Conservation (phyloP, 768 basidiomycete species). For the Boletus fagicola region DNA sequence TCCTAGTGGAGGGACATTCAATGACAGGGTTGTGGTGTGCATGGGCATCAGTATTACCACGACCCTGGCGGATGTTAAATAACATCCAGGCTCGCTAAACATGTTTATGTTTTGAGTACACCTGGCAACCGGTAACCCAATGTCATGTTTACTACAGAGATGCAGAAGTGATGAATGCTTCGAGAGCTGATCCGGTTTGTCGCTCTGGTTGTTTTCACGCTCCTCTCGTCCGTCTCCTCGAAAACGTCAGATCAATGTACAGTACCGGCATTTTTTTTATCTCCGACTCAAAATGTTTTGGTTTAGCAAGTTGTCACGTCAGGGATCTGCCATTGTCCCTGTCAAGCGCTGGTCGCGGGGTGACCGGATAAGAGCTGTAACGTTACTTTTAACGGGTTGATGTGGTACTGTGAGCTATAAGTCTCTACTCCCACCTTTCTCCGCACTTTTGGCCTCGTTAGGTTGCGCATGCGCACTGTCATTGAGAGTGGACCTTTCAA, state of each 20-base stretch:
- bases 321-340: not conserved
- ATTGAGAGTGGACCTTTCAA: not conserved
- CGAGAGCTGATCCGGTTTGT: not conserved
- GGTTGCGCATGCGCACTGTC: not conserved
- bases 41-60: no score
- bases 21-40: no score
- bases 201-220: not conserved
- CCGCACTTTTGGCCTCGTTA: not conserved
- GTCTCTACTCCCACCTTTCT: not conserved
- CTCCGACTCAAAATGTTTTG: not conserved
- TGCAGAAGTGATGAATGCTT: not conserved
- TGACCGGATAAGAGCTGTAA: conserved; percentile 2
- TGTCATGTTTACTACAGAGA: not conserved
- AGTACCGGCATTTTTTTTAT: not conserved
- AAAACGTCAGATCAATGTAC: no score
- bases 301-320: not conserved
- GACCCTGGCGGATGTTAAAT: no score
- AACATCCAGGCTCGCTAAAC: no score
- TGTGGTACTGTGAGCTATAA: not conserved
- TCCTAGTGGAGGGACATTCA: no score
- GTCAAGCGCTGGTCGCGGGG: not conserved
- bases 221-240: not conserved
- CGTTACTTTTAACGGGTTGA: not conserved
- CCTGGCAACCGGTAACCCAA: no score
- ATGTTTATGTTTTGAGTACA: no score